Percentiles rank a stretch among this genome's conserved stretches.
Evolutionary conservation across 306 rosid species (phyloP).

Genomic region (Purshia tridentata): DNA sequence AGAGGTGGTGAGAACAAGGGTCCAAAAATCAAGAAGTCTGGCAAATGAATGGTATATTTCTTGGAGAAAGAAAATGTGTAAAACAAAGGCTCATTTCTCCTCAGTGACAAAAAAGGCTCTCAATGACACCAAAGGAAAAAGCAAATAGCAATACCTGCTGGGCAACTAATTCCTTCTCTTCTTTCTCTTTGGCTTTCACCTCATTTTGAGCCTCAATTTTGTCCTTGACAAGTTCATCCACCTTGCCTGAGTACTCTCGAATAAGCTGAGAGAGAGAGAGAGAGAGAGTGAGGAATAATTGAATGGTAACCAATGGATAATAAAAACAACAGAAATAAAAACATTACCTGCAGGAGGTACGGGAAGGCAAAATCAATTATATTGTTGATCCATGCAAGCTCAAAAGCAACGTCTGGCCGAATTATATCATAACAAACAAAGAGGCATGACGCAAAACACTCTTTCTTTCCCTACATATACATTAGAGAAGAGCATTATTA

Average conservation of each 20-base stretch:
- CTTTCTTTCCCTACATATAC: constrained; percentile 87
- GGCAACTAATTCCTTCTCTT: constrained; percentile 81
- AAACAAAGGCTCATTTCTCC: not conserved
- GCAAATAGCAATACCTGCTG: constrained; percentile 62
- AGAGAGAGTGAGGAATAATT: constrained; percentile 1
- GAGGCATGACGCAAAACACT: constrained; percentile 93
- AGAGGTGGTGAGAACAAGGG: too few relatives aligned
- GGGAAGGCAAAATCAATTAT: constrained; percentile 92
- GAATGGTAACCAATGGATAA: not conserved
- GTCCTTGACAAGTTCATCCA: constrained; percentile 85
- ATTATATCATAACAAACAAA: constrained; percentile 93
- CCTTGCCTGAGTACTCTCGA: constrained; percentile 91
- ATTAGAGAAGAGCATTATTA: constrained; percentile 15
- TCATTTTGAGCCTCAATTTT: constrained; percentile 78
- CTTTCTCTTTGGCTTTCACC: constrained; percentile 75
- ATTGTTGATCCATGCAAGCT: constrained; percentile 91
- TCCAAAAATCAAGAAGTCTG: not conserved
- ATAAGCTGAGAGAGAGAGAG: constrained; percentile 50
- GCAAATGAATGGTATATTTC: not conserved
- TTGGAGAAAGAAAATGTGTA: not conserved
- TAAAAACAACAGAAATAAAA: not conserved
- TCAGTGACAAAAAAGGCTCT: not conserved
- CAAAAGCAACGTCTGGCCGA: constrained; percentile 83
- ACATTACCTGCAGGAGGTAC: constrained; percentile 75
- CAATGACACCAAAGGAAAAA: not conserved